Percentiles rank a stretch among this genome's conserved stretches.
Evolutionary conservation across 768 basidiomycete species (phyloP).

Genomic region (Xerocomellus chrysenteron): DNA sequence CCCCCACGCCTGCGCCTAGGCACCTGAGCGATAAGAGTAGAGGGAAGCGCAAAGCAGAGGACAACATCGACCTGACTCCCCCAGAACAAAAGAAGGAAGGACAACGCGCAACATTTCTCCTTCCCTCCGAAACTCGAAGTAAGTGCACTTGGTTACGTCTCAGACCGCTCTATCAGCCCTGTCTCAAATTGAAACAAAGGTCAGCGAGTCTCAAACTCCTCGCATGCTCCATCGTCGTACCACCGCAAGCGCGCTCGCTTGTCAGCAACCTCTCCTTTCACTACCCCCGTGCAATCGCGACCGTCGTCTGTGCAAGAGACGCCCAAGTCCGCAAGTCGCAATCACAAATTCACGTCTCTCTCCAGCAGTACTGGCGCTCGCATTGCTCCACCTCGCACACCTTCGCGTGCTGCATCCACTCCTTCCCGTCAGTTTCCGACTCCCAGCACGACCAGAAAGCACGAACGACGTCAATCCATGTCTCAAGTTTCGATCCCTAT

Average conservation of each 20-base stretch:
- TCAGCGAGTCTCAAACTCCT: slow-evolving; percentile 53
- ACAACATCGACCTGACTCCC: slow-evolving; percentile 66
- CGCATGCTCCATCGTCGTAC: slow-evolving; percentile 70
- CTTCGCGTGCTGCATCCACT: slow-evolving; percentile 39
- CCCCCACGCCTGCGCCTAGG: slow-evolving; percentile 34
- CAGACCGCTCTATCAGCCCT: slow-evolving; percentile 21
- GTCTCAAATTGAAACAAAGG: slow-evolving; percentile 37
- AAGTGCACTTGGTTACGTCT: slow-evolving; percentile 33
- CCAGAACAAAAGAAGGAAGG: slow-evolving; percentile 56
- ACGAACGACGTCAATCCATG: slow-evolving; percentile 48
- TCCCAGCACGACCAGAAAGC: slow-evolving; percentile 27
- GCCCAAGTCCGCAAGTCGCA: slow-evolving; percentile 15
- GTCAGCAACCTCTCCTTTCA: slow-evolving; percentile 39
- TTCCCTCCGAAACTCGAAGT: slow-evolving; percentile 57
- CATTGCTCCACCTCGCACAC: slow-evolving; percentile 29
- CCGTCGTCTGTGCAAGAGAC: slow-evolving; percentile 30
- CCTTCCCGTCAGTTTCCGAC: slow-evolving; percentile 31
- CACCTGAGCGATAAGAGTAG: slow-evolving; percentile 37
- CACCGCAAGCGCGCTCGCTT: slow-evolving; percentile 69
- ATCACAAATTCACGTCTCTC: slow-evolving; percentile 29
- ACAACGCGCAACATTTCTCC: slow-evolving; percentile 60
- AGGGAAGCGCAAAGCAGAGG: slow-evolving; percentile 75
- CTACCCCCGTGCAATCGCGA: slow-evolving; percentile 33
- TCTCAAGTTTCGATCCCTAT: slow-evolving; percentile 78
- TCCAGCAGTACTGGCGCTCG: slow-evolving; percentile 37